Evolutionary conservation across 73 alveolate genomes (phyloP), one percentile per base, ranked within the genome.

Genomic region (Halteria grandinella): DNA sequence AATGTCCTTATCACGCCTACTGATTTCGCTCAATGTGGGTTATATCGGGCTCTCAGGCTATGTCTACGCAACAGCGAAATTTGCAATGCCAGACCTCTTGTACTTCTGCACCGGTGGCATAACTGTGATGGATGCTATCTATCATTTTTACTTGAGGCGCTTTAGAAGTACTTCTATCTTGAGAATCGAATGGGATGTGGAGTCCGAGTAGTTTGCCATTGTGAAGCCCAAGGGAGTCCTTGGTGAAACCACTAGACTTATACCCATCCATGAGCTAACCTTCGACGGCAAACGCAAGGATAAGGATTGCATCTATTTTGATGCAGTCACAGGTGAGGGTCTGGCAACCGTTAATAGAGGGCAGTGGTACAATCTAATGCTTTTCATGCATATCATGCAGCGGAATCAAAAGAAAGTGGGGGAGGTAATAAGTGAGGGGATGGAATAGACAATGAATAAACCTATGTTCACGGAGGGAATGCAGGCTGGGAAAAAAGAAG

Each of bases 301-400:
- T 17, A 25, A 57, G 31, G 55, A 57, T 23, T 57, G 74, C 74
- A 33, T 57, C n/a, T 57, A 57, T 29, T 57, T 33, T 32, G 74
- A 57, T 32, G 40, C 48, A 8, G 6, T 17, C 5, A 15, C 74
- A 17, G 74, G 74, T 17, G 24, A 25, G 18, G 74, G 74, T 17
- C 36, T 57, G 31, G 57, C 74, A 11, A 57, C 74, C 4, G 40
- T 57, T 17, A n/a, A 29, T 33, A 12, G 55, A 57, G 74, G 74
- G 7, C 10, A 57, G 24, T 57, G 74, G 74, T 57, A 57, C 23
- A 57, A 57, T 57, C n/a, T 33, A 18, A 15, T 15, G 54, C 47
- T 57, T n/a, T 57, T 57, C 18, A 31, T 57, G 36, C 23, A 53
- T 53, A 25, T 53, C 11, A 10, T 53, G 5, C 29, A 53, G n/a